Base-by-base conservation (phyloP, 441 rosid genomes). In the Dalechampia spathulata region DNA sequence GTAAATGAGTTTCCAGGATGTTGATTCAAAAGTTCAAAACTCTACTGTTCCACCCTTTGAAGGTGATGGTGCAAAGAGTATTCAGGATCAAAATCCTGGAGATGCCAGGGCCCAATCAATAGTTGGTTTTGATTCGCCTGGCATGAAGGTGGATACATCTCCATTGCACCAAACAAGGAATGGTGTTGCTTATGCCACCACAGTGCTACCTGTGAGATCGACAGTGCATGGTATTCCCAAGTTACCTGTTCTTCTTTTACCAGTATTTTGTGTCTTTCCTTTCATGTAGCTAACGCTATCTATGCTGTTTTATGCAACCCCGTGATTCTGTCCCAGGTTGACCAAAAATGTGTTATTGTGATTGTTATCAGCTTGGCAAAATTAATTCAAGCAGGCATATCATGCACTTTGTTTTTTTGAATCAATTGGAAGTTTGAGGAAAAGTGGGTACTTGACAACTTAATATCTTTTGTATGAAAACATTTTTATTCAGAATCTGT, bases 1-100 rank as follows among this genome's bases (percentile, higher is more conserved):
- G 40, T 43, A 28, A 41, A 40, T 65, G 52, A 39, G 52, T 52
- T 44, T 69, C 49, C 73, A 79, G 84, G 74, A 66, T 60, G 58
- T 36, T 57, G 74, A 58, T 55, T 43, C 70, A 54, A 73, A 69
- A 59, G 52, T 51, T 67, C 73, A 73, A 57, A 69, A 28, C 49
- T 61, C 67, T 36, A 43, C 61, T 21, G 41, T 59, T 56, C 55
- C 56, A 40, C 62, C 67, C 19, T 49, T 59, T 37, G 47, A 67
- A 34, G 60, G 57, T 44, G 68, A 61, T 46, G 40, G 49, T 62
- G 56, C 53, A 21, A 67, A 61, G 45, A 34, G 19, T 63, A 52
- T 53, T 62, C 74, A 23, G 15, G 70, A 57, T 47, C 62, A 56
- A 28, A 66, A 58, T 47, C 4, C 1, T 45, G 39, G 54, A 56